Evolutionary conservation across 129 eudicot species (phyloP).

Genomic region (Flaveria robusta): DNA sequence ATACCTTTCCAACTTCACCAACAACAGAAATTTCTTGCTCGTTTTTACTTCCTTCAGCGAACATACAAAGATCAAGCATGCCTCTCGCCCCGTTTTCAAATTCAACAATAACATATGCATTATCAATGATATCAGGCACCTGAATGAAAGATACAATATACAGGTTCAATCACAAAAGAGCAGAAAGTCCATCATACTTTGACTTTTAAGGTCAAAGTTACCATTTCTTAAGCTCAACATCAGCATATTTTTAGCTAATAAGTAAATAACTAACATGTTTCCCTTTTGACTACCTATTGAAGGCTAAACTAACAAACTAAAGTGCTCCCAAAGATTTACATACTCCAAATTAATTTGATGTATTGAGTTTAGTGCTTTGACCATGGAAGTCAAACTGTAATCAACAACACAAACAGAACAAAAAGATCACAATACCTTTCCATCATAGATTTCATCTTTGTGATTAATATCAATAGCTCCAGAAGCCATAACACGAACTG

Average conservation of each 20-base stretch:
- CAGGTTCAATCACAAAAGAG: conserved; percentile 5
- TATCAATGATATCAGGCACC: conserved; percentile 98
- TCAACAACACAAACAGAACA: background rate
- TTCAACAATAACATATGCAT: conserved; percentile 96
- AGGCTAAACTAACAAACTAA: background rate
- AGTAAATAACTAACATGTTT: background rate
- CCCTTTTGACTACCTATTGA: background rate
- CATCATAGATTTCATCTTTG: conserved; percentile 91
- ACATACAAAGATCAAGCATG: conserved; percentile 97
- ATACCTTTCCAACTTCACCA: conserved; percentile 90
- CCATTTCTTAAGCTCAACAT: background rate
- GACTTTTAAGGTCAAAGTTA: conserved; percentile 23
- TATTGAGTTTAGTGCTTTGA: background rate
- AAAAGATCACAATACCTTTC: conserved; percentile 56
- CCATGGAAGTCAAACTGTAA: conserved; percentile 14
- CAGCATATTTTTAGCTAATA: background rate
- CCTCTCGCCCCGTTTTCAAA: conserved; percentile 93
- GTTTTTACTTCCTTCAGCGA: conserved; percentile 99
- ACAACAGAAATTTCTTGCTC: conserved; percentile 96
- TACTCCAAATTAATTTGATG: background rate
- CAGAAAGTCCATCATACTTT: background rate
- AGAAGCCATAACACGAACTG: conserved; percentile 95
- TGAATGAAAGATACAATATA: conserved; percentile 20
- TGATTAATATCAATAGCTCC: conserved; percentile 94
- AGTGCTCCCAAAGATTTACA: background rate